A percentile compares a stretch with the other conserved stretches of the same genome.
Conservation (phyloP, 177 flowering plant genomes). For the Vitis hybrid region DNA sequence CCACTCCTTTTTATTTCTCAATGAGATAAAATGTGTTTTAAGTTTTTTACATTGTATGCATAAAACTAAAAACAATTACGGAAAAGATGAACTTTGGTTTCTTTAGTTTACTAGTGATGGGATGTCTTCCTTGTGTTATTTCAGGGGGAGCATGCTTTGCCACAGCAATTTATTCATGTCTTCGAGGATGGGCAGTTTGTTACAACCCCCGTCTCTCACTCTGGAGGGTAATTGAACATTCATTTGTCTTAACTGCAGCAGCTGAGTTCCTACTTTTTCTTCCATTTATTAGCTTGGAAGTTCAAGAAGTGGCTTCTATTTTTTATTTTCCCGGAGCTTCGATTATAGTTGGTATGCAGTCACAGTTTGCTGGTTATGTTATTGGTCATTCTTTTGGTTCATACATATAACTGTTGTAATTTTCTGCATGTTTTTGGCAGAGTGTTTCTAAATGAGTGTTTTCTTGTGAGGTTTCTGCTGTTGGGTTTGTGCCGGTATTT, state of each 20-base stretch:
- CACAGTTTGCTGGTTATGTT: neutral
- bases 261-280: neutral
- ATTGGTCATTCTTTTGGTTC: constrained; percentile 4
- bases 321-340: constrained; percentile 11
- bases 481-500: neutral
- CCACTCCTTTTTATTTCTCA: no score
- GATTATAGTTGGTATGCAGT: constrained; percentile 1
- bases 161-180: constrained; percentile 76
- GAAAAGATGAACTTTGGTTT: neutral
- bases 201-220: constrained; percentile 87
- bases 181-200: constrained; percentile 81
- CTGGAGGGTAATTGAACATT: constrained; percentile 52
- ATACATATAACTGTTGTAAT: constrained; percentile 1
- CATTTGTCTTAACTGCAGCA: neutral
- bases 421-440: constrained; percentile 3
- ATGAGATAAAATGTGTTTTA: no score
- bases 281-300: constrained; percentile 9
- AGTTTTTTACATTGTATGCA: no score
- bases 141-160: constrained; percentile 93
- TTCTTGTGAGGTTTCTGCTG: neutral
- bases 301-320: constrained; percentile 9
- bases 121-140: constrained; percentile 6
- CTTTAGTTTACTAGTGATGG: neutral
- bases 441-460: constrained; percentile 2
- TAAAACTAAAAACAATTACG: neutral